Conservation (phyloP, 1,284 basidiomycete species). For the Cystobasidiaceae sp. region DNA sequence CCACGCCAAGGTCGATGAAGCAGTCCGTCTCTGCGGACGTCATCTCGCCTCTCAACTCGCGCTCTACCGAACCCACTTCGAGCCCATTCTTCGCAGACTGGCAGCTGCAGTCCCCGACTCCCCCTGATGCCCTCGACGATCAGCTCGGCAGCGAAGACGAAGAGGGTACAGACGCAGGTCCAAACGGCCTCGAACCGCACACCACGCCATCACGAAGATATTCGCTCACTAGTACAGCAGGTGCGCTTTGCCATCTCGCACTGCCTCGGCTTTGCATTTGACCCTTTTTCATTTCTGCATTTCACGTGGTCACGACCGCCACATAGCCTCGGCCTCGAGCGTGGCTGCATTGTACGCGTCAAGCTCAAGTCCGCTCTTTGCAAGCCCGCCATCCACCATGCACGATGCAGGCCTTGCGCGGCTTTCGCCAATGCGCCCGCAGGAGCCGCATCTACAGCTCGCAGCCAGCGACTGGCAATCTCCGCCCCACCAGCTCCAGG, state of each 20-base stretch:
- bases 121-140: neutral
- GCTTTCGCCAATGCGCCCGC: neutral
- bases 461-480: neutral
- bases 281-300: too few species aligned
- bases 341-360: conserved; percentile 3
- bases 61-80: neutral
- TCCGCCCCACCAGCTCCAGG: too few species aligned
- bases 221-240: neutral
- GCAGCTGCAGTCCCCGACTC: too few species aligned
- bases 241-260: neutral
- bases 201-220: neutral
- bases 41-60: neutral
- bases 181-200: too few species aligned
- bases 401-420: neutral
- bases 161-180: neutral
- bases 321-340: neutral
- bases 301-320: too few species aligned
- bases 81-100: neutral
- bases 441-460: neutral
- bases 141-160: neutral
- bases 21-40: neutral
- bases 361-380: conserved; percentile 13
- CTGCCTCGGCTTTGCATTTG: neutral
- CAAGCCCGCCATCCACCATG: neutral
- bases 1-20: conserved; percentile 11